phyloP scores from a whole-genome alignment of 805 yeast species.

The Candida hungchunana region DNA sequence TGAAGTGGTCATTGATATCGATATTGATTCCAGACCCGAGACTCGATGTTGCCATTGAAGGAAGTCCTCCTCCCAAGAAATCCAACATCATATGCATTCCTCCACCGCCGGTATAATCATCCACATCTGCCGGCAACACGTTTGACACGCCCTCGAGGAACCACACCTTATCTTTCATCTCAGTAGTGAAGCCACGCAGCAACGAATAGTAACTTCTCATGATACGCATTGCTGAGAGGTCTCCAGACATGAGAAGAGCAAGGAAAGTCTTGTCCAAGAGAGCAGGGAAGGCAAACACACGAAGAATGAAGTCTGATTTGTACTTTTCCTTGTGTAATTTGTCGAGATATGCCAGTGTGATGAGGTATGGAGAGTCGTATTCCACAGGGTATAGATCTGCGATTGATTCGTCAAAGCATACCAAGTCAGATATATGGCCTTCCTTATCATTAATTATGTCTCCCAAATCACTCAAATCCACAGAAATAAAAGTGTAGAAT shows the following conservation, averaged over 20 bases:
- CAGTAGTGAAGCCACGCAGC: constrained; percentile 75
- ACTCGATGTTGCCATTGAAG: constrained; percentile 42
- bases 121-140: constrained; percentile 88
- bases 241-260: constrained; percentile 77
- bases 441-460: constrained; percentile 42
- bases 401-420: constrained; percentile 83
- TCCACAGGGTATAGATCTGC: constrained; percentile 85
- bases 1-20: constrained; percentile 27
- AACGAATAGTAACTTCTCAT: constrained; percentile 85
- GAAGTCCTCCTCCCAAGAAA: constrained; percentile 67
- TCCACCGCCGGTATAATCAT: constrained; percentile 85
- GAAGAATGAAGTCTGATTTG: constrained; percentile 78
- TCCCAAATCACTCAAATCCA: constrained; percentile 86
- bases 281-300: constrained; percentile 93
- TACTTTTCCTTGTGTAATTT: constrained; percentile 77
- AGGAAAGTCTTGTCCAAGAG: constrained; percentile 76
- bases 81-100: constrained; percentile 92
- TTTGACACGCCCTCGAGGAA: constrained; percentile 87
- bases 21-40: constrained; percentile 27
- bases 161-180: constrained; percentile 90
- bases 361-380: constrained; percentile 75
- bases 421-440: constrained; percentile 48
- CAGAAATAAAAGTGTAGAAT: constrained; percentile 69
- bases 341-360: constrained; percentile 83
- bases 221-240: constrained; percentile 82